A percentile compares a stretch with the other conserved stretches of the same genome.
Evolutionary conservation across 139 green algal genomes (phyloP).

Genomic region (Coccomyxa sp.): DNA sequence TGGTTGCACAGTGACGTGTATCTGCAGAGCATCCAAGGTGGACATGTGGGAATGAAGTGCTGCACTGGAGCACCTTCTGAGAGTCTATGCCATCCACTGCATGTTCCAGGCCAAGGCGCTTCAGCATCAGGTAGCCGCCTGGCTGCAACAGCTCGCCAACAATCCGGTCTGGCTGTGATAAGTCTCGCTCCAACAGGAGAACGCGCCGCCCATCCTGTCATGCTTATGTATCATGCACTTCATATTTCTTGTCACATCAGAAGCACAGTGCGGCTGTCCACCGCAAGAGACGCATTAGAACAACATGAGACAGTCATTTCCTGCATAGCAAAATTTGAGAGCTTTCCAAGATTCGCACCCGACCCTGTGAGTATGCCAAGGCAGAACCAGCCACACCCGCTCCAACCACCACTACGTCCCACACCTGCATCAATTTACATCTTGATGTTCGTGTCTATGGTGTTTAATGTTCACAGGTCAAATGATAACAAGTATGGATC

Average conservation of each 20-base stretch:
- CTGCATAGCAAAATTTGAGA: too few species aligned
- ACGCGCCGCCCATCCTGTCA: constrained; percentile 66
- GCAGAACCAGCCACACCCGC: constrained; percentile 85
- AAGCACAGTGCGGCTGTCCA: too few species aligned
- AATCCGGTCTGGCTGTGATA: constrained; percentile 93
- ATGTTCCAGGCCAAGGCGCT: constrained; percentile 80
- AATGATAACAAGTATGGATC: too few species aligned
- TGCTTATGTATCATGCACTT: neutral
- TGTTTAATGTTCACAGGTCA: too few species aligned
- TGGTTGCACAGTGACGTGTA: too few species aligned
- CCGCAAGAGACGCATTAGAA: too few species aligned
- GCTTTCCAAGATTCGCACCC: constrained; percentile 35
- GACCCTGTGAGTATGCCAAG: constrained; percentile 81
- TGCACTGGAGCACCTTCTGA: constrained; percentile 66
- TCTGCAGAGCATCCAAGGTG: too few species aligned
- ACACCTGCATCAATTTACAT: constrained; percentile 46
- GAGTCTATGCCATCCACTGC: constrained; percentile 85
- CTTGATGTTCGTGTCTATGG: neutral
- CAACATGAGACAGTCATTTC: too few species aligned
- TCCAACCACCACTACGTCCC: constrained; percentile 93
- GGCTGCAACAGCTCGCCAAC: constrained; percentile 98
- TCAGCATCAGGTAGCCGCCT: constrained; percentile 89
- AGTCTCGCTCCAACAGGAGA: constrained; percentile 88
- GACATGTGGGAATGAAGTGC: too few species aligned
- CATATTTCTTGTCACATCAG: neutral